Conservation (phyloP, 768 basidiomycete genomes). For the Psilocybe cyanescens region DNA sequence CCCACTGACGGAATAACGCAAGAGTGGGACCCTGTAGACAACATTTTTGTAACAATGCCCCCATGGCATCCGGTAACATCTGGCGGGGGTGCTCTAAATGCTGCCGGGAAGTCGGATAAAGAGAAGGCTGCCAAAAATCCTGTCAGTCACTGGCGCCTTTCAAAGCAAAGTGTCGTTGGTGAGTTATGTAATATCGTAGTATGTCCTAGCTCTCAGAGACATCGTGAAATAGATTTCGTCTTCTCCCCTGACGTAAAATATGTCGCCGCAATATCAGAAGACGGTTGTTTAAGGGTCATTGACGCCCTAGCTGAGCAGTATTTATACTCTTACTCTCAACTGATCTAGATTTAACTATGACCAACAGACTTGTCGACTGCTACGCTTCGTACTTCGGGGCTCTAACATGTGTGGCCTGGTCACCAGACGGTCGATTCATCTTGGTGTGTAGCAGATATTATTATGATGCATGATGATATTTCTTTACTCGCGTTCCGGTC, state of each 20-base stretch:
- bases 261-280: slow-evolving; percentile 90
- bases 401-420: slow-evolving; percentile 91
- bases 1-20: slow-evolving; percentile 35
- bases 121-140: slow-evolving; percentile 83
- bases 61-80: slow-evolving; percentile 81
- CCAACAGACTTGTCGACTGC: slow-evolving; percentile 82
- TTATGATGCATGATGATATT: background rate
- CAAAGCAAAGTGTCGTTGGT: slow-evolving; percentile 75
- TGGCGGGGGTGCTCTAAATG: slow-evolving; percentile 33
- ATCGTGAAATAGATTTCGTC: slow-evolving; percentile 66
- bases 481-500: background rate
- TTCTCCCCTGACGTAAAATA: slow-evolving; percentile 94
- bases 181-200: slow-evolving; percentile 22
- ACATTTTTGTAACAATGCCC: slow-evolving; percentile 79
- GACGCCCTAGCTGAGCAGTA: slow-evolving; percentile 88
- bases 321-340: slow-evolving; percentile 26
- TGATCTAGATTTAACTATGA: background rate
- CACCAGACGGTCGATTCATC: slow-evolving; percentile 93
- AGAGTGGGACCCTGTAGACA: slow-evolving; percentile 79
- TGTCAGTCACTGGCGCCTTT: slow-evolving; percentile 88
- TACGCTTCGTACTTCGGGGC: slow-evolving; percentile 96
- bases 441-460: slow-evolving; percentile 46
- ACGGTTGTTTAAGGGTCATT: slow-evolving; percentile 88
- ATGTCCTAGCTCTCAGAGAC: background rate
- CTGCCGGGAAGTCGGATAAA: slow-evolving; percentile 48